A percentile compares a stretch with the other conserved stretches of the same genome.
These are phyloP conservation scores for Ustilago nuda DNA, from an alignment of 1,284 basidiomycete species.

Conservation along the genomic window DNA sequence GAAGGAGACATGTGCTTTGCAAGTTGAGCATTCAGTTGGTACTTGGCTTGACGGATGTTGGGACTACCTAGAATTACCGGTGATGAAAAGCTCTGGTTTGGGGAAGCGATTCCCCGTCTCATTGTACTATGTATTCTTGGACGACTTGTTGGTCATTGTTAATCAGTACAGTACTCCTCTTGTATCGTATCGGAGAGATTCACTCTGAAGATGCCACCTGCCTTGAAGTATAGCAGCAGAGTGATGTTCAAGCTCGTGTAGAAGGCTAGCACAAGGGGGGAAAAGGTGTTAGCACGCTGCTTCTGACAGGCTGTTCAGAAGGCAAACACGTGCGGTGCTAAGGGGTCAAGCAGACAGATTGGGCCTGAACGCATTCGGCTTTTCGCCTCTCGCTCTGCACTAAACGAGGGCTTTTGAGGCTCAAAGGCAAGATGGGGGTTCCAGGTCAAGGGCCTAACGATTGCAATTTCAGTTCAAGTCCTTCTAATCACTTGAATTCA, in stretches of 20 bases:
- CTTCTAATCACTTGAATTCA: not conserved
- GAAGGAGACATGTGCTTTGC: conserved; percentile 48
- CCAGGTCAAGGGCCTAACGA: not conserved
- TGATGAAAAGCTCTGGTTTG: not conserved
- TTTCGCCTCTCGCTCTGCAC: not conserved
- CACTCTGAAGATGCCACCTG: not conserved
- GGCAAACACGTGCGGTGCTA: conserved; percentile 26
- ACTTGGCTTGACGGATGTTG: conserved; percentile 58
- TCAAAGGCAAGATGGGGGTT: not conserved
- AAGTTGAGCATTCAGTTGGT: conserved; percentile 59
- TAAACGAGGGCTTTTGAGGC: not conserved
- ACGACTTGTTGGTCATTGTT: conserved; percentile 9
- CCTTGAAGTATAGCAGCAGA: not conserved
- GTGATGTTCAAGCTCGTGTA: not conserved
- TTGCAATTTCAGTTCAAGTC: not conserved
- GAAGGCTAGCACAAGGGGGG: not conserved
- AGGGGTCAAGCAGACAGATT: not conserved
- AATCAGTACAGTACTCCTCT: conserved; percentile 1
- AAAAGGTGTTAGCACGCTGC: conserved; percentile 4
- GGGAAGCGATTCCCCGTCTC: not conserved
- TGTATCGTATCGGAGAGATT: not conserved
- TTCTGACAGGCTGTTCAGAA: not conserved
- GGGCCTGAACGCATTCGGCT: conserved; percentile 11
- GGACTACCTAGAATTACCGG: conserved; percentile 29
- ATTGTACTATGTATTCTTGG: conserved; percentile 1